phyloP scores from a whole-genome alignment of 139 green algal species.

The Chlamydomonas sphaeroides region DNA sequence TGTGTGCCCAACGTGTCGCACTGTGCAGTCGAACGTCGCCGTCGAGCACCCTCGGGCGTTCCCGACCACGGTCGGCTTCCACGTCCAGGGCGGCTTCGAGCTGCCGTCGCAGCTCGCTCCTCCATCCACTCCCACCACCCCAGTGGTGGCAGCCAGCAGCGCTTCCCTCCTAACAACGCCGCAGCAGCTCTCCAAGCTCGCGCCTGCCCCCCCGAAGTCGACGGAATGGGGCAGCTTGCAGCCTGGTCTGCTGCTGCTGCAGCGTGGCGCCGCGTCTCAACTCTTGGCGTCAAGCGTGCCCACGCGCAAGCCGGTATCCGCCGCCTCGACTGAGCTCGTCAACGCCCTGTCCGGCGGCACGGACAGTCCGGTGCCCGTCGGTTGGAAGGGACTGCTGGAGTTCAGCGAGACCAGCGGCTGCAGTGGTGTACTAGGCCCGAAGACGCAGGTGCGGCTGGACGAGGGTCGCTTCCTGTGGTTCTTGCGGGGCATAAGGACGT shows the following conservation, averaged over 20 bases:
- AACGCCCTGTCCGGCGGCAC: neutral
- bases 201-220: neutral
- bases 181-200: conserved; percentile 32
- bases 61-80: conserved; percentile 34
- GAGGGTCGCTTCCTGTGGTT: too few species aligned
- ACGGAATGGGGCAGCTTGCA: neutral
- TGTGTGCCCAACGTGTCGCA: neutral
- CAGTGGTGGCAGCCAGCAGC: neutral
- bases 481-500: too few species aligned
- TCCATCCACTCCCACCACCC: neutral
- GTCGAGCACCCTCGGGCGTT: conserved; percentile 32
- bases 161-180: conserved; percentile 14
- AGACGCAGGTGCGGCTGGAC: neutral
- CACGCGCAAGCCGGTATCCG: neutral
- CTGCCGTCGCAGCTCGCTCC: conserved; percentile 15
- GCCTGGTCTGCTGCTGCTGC: conserved; percentile 13
- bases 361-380: conserved; percentile 22
- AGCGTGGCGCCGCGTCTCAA: neutral
- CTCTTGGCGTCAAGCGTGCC: conserved; percentile 1
- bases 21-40: conserved; percentile 30
- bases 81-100: conserved; percentile 27
- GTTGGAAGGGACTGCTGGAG: conserved; percentile 64
- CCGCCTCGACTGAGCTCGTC: neutral
- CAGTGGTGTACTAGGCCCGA: conserved; percentile 47
- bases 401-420: conserved; percentile 56